These are phyloP conservation scores for Skeletonema menzelii DNA, from an alignment of 108 stramenopile genomes.

Conservation along the genomic window DNA sequence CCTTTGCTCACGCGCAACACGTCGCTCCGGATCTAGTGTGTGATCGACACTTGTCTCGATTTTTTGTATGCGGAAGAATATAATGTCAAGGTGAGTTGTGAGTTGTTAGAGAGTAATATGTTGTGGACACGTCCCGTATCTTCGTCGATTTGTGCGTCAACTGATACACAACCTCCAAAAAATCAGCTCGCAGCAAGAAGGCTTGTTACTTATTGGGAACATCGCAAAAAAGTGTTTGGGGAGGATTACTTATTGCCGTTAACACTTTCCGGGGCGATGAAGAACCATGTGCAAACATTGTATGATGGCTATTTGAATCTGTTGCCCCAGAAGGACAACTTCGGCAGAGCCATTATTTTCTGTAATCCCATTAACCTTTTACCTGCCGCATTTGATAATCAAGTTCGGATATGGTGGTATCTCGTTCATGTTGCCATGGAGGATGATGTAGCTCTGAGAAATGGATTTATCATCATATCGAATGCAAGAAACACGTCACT, in stretches of 20 bases:
- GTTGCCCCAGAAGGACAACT: conserved; percentile 1
- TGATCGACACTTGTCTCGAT: conserved; percentile 10
- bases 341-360: conserved; percentile 14
- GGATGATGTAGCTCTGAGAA: neutral
- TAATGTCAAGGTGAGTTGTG: conserved; percentile 10
- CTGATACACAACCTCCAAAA: neutral
- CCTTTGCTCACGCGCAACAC: conserved; percentile 13
- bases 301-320: neutral
- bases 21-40: conserved; percentile 19
- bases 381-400: neutral
- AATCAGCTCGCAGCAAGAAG: conserved; percentile 27
- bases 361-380: neutral
- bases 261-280: conserved; percentile 33
- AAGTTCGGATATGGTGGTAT: conserved; percentile 10
- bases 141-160: neutral
- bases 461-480: conserved; percentile 8
- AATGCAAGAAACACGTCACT: conserved; percentile 6
- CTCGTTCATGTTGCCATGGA: conserved; percentile 15
- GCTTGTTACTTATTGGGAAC: conserved; percentile 39
- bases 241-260: conserved; percentile 27
- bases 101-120: too few relatives aligned
- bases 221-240: conserved; percentile 36
- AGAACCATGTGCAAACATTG: neutral
- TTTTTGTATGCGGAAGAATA: conserved; percentile 20
- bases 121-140: neutral